Evolutionary conservation across 192 early-diverging fungal genomes (phyloP).

Genomic region (Entophlyctis helioformis): DNA sequence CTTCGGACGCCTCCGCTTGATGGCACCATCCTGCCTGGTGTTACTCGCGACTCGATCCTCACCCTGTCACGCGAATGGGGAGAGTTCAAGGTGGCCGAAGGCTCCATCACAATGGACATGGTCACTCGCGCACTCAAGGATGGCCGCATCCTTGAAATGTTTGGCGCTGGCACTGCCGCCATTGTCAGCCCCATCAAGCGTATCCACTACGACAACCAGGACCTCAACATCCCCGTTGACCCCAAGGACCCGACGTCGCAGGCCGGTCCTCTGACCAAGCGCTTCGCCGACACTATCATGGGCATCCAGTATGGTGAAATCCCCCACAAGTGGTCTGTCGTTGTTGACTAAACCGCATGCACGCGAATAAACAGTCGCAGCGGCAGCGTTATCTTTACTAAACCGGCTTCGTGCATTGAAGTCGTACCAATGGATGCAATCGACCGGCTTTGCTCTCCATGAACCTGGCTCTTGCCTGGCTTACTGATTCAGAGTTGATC

Average conservation of each 20-base stretch:
- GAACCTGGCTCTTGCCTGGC: background rate
- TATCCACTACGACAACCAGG: conserved; percentile 65
- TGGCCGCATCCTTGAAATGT: conserved; percentile 78
- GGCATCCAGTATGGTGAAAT: conserved; percentile 91
- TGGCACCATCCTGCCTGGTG: conserved; percentile 90
- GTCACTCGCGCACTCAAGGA: conserved; percentile 62
- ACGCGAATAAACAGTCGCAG: background rate
- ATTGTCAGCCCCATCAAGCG: conserved; percentile 87
- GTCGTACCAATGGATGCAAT: background rate
- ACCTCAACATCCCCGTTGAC: conserved; percentile 80
- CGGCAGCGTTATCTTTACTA: background rate
- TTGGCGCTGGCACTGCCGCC: conserved; percentile 91
- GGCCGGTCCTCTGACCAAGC: conserved; percentile 74
- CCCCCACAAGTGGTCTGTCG: conserved; percentile 75
- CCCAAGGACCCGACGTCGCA: conserved; percentile 60
- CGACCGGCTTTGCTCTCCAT: background rate
- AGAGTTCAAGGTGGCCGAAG: conserved; percentile 79
- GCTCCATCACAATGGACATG: conserved; percentile 69
- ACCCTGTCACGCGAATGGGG: conserved; percentile 64
- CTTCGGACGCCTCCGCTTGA: conserved; percentile 85
- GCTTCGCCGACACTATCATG: conserved; percentile 75
- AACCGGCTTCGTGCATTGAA: background rate
- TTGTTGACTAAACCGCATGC: conserved; percentile 47
- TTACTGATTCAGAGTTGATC: too few species aligned
- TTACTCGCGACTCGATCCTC: conserved; percentile 89